Conservation (phyloP, 805 yeast species). For the Candida golubevii region DNA sequence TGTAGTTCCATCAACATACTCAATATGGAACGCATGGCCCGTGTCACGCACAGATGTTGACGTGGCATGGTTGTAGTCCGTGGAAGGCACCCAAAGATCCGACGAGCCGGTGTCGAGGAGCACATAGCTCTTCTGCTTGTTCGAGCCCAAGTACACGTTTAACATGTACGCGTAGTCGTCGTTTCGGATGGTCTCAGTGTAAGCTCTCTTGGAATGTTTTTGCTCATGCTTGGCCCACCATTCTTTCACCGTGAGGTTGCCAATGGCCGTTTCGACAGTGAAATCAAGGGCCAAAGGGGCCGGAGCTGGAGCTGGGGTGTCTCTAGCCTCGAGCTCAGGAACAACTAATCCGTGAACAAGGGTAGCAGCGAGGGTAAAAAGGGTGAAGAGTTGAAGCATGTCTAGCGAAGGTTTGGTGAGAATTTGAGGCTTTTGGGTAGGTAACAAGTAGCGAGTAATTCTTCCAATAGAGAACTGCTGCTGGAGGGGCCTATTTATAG, state of each 20-base stretch:
- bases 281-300: slow-evolving; percentile 12
- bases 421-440: too few species aligned
- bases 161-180: slow-evolving; percentile 9
- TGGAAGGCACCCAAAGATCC: slow-evolving; percentile 35
- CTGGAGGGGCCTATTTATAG: too few species aligned
- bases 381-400: slow-evolving; percentile 2
- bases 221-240: slow-evolving; percentile 2
- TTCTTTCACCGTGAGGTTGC: slow-evolving; percentile 2
- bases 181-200: slow-evolving; percentile 1
- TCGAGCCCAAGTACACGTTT: slow-evolving; percentile 13
- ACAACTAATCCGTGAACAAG: slow-evolving; percentile 8
- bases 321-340: slow-evolving; percentile 3
- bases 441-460: too few species aligned
- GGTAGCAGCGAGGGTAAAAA: slow-evolving; percentile 6
- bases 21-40: slow-evolving; percentile 3
- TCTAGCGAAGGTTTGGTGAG: too few species aligned
- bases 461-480: too few species aligned
- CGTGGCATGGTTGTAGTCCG: slow-evolving; percentile 2
- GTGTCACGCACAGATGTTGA: slow-evolving; percentile 6
- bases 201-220: background rate
- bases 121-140: slow-evolving; percentile 21
- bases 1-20: slow-evolving; percentile 7
- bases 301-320: slow-evolving; percentile 1
- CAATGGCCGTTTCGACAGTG: slow-evolving; percentile 5
- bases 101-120: slow-evolving; percentile 43